Conservation (phyloP, 2,329 filamentous ascomycete genomes). For the Lecanicillium sp. region DNA sequence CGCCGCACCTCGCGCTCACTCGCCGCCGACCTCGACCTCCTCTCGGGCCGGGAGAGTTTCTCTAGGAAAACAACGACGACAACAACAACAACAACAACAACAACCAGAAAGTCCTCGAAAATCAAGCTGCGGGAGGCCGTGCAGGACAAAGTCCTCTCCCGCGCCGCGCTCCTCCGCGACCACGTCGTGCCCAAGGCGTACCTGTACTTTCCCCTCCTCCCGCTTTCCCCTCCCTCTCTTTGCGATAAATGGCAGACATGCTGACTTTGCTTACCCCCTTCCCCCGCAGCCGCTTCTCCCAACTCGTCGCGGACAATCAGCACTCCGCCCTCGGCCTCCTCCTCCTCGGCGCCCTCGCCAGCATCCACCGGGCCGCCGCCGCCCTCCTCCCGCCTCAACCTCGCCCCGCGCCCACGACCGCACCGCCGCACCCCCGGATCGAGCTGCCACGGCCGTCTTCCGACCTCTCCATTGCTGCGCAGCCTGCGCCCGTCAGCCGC, state of each 20-base stretch:
- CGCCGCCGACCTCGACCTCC: slow-evolving; percentile 26
- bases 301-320: slow-evolving; percentile 64
- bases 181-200: slow-evolving; percentile 18
- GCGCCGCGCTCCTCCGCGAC: neutral
- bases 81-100: neutral
- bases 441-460: too few species aligned
- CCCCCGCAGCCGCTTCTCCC: slow-evolving; percentile 54
- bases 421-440: neutral
- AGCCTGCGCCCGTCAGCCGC: too few species aligned
- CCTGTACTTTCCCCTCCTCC: neutral
- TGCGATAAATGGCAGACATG: neutral
- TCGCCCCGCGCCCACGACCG: neutral
- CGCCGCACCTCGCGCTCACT: slow-evolving; percentile 60
- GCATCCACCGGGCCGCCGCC: slow-evolving; percentile 42
- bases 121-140: neutral
- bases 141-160: neutral
- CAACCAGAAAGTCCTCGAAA: slow-evolving; percentile 10
- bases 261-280: neutral
- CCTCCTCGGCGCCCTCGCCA: slow-evolving; percentile 58
- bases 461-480: too few species aligned
- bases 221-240: neutral
- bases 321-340: slow-evolving; percentile 66
- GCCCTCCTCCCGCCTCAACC: slow-evolving; percentile 24
- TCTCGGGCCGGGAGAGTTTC: slow-evolving; percentile 8
- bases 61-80: neutral